phyloP scores from a whole-genome alignment of 2,329 filamentous ascomycete species.

The Penicillium sclerotiorum region DNA sequence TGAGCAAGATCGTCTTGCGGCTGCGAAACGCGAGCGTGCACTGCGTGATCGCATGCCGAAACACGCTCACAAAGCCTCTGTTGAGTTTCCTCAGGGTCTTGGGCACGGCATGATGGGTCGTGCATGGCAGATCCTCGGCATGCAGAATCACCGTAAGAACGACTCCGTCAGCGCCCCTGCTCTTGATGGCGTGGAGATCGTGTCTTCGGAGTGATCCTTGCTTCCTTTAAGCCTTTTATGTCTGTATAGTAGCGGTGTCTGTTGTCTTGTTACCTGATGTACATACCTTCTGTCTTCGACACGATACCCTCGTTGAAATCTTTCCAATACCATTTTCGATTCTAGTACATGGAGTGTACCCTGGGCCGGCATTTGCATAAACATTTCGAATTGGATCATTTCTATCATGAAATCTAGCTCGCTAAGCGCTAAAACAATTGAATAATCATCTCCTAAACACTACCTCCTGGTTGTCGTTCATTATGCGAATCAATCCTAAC shows the following conservation, averaged over 20 bases:
- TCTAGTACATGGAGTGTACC: too few species aligned
- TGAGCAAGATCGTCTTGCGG: conserved; percentile 39
- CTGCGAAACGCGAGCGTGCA: conserved; percentile 36
- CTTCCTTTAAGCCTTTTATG: neutral
- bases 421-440: too few species aligned
- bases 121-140: conserved; percentile 45
- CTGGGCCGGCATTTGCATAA: too few species aligned
- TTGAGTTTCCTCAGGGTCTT: conserved; percentile 35
- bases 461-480: too few species aligned
- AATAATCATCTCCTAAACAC: too few species aligned
- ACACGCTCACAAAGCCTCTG: conserved; percentile 32
- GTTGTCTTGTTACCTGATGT: conserved; percentile 14
- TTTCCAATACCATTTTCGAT: conserved; percentile 13
- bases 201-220: conserved; percentile 15
- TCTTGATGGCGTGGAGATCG: conserved; percentile 22
- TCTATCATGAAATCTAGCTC: too few species aligned
- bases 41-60: conserved; percentile 31
- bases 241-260: conserved; percentile 5
- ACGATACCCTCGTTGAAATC: conserved; percentile 22
- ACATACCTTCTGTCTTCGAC: conserved; percentile 10
- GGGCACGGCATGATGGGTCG: conserved; percentile 46
- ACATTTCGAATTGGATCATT: too few species aligned
- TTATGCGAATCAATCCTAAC: too few species aligned
- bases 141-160: conserved; percentile 37
- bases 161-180: conserved; percentile 14